These are phyloP conservation scores for Syncephalastrum monosporum DNA, from an alignment of 371 early-diverging fungal species.

Conservation along the genomic window DNA sequence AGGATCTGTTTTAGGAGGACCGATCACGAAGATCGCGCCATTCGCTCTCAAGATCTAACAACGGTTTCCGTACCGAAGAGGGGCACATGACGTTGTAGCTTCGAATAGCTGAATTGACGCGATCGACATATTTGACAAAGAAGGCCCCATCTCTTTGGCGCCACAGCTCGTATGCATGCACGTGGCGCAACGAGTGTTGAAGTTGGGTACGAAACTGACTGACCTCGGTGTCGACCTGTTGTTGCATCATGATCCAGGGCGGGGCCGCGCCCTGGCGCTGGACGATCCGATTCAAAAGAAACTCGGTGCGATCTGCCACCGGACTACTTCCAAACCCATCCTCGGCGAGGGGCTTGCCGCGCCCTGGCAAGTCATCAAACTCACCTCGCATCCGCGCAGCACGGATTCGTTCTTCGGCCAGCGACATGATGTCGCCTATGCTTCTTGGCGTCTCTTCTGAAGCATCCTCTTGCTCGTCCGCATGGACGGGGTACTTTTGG, in stretches of 20 bases:
- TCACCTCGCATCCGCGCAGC: conserved; percentile 40
- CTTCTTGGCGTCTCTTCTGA: conserved; percentile 16
- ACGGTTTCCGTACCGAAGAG: conserved; percentile 21
- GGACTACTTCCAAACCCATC: conserved; percentile 41
- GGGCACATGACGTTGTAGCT: conserved; percentile 42
- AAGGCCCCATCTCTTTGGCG: conserved; percentile 13
- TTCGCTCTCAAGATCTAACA: conserved; percentile 23
- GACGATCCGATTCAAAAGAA: conserved; percentile 50
- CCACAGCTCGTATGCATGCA: conserved; percentile 3
- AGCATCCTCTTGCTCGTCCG: conserved; percentile 10
- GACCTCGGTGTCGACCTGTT: conserved; percentile 45
- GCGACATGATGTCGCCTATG: conserved; percentile 17
- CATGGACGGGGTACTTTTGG: conserved; percentile 16
- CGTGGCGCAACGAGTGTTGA: conserved; percentile 7
- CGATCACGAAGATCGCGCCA: conserved; percentile 2
- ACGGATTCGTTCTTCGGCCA: conserved; percentile 45
- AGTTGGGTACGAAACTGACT: conserved; percentile 29
- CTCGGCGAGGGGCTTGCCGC: conserved; percentile 40
- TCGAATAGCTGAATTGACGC: conserved; percentile 18
- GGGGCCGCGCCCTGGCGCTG: conserved; percentile 48
- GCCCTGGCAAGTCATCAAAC: conserved; percentile 46
- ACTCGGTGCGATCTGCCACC: conserved; percentile 41
- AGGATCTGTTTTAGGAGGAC: too few species aligned
- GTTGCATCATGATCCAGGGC: conserved; percentile 50
- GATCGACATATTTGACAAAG: conserved; percentile 14